Conservation (phyloP, 2,329 filamentous ascomycete species). For the Stromatinia cepivora region DNA sequence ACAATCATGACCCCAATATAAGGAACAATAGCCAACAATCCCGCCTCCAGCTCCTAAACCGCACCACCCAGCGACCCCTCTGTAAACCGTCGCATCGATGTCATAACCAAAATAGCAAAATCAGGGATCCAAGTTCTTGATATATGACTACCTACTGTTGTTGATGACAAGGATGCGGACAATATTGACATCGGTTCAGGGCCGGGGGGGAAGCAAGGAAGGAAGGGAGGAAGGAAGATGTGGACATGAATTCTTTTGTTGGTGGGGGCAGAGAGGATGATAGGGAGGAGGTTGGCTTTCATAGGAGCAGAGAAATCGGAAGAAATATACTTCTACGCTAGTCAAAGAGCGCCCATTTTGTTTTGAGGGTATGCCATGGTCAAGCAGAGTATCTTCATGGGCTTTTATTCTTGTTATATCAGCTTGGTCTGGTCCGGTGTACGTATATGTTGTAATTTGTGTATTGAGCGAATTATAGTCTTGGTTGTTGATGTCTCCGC, state of each 20-base stretch:
- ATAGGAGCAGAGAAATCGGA: conserved; percentile 59
- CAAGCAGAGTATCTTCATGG: conserved; percentile 55
- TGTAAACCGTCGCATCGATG: conserved; percentile 45
- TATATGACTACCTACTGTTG: conserved; percentile 35
- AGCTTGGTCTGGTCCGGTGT: background rate
- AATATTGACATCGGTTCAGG: conserved; percentile 53
- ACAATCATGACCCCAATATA: conserved; percentile 45
- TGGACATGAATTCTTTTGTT: conserved; percentile 60
- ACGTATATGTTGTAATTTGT: background rate
- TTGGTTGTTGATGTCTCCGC: background rate
- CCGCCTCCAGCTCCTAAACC: conserved; percentile 44
- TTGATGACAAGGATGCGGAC: conserved; percentile 36
- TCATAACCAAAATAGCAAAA: conserved; percentile 53
- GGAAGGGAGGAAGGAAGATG: conserved; percentile 53
- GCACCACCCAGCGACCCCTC: conserved; percentile 37
- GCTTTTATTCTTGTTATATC: conserved; percentile 40
- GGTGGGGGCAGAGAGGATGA: conserved; percentile 62
- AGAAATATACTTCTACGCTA: conserved; percentile 50
- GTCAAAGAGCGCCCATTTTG: conserved; percentile 54
- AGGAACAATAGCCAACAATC: conserved; percentile 41
- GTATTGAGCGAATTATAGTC: background rate
- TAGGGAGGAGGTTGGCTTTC: conserved; percentile 62
- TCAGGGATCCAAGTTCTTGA: conserved; percentile 53
- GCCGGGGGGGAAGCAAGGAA: conserved; percentile 56
- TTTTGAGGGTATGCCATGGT: conserved; percentile 55